Base-by-base conservation (phyloP, 2,329 filamentous ascomycete genomes). In the Alternaria sp. region DNA sequence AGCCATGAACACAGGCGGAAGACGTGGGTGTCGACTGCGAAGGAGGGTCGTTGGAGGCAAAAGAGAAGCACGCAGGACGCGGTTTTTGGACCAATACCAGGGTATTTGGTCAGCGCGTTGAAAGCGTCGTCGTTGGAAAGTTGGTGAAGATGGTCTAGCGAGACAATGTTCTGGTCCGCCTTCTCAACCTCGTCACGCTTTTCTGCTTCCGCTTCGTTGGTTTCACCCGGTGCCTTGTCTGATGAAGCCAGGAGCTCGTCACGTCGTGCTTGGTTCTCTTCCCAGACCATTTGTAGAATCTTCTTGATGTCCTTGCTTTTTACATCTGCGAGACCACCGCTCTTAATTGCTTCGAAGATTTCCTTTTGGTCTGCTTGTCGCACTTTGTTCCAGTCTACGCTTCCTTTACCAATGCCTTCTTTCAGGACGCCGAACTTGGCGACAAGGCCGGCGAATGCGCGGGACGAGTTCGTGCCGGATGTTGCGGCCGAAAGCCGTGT, bases 321-420 rank as follows among this genome's bases (percentile, higher is more conserved):
- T 16, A 83, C 82, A n/a, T 86, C 84, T 3, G 88, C 89, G 2
- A 94, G 81, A 0, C 93, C 93, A 9, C 91, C 91, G 7, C 81
- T 79, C 66, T 87, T 88, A 71, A 95, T 93, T 0, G 90, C 86
- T 51, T 89, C 80, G 46, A 86, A 86, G n/a, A 95, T 81, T 6
- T 90, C 86, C 39, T 85, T 81, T 5, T 86, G 74, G 1, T 86
- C 76, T 2, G 88, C 86, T 26, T 80, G 76, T 22, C 88, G 86
- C 2, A 94, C 89, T 9, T 86, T 87, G 66, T 92, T 87, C 90
- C 91, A 94, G 72, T 93, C 82, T 7, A 93, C 89, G 55, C 89
- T 91, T 3, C 89, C 89, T 67, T 89, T 88, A 5, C 89, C 90
- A 9, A 89, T 79, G 7, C 90, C 88, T 42, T 85, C 81, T 32